Percentiles rank a stretch among this genome's conserved stretches.
phyloP scores from a whole-genome alignment of 2,329 filamentous ascomycete species.

The Apiospora marii region DNA sequence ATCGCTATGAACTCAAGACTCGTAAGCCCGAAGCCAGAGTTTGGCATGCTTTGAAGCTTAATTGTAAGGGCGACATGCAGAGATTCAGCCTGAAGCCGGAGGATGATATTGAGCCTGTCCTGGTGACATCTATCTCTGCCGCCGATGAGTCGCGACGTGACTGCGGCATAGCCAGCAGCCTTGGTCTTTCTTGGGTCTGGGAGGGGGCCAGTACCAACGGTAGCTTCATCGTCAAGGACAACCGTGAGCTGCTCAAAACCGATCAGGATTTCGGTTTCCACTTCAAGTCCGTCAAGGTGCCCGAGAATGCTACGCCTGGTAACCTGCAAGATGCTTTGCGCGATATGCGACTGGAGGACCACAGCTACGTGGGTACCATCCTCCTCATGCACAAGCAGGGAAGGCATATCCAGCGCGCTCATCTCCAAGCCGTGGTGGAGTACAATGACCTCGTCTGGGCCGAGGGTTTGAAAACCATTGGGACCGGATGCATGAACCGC shows the following conservation, averaged over 20 bases:
- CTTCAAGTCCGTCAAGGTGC: too few species aligned
- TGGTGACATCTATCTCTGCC: background rate
- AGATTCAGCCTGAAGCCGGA: background rate
- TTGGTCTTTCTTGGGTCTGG: background rate
- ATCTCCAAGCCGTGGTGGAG: background rate
- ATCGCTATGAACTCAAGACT: background rate
- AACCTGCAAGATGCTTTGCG: too few species aligned
- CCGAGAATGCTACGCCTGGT: too few species aligned
- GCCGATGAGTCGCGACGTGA: too few species aligned
- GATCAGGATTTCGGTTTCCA: background rate
- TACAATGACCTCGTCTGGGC: background rate
- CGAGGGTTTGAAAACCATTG: background rate
- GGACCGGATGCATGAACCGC: background rate
- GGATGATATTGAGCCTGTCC: background rate
- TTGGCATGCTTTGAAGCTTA: background rate
- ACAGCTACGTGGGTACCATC: background rate
- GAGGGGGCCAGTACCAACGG: background rate
- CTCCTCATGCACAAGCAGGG: background rate
- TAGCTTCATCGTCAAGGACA: background rate
- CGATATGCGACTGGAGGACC: too few species aligned
- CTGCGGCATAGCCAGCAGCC: too few species aligned
- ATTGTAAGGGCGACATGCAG: background rate
- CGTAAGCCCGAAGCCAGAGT: background rate
- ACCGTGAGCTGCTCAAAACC: background rate
- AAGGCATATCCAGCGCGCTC: background rate